Base-by-base conservation (phyloP, 2,329 filamentous ascomycete species). In the Simplicillium aogashimaense region DNA sequence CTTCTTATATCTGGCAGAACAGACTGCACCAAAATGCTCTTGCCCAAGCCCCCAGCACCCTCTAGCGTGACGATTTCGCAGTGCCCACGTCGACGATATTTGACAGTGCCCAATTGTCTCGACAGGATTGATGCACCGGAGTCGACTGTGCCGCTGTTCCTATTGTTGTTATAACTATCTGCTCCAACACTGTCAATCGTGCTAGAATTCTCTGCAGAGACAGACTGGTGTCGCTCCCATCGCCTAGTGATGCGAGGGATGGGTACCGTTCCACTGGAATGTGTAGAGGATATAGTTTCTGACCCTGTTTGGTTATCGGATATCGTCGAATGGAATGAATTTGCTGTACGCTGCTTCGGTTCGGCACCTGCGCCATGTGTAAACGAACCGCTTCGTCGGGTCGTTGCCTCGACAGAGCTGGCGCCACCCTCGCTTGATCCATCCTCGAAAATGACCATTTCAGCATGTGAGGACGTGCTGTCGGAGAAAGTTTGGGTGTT, bases 21-120 rank as follows among this genome's bases (percentile, higher is more conserved):
- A 8, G 76, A 78, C 49, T 81, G 76, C 18, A 81, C 73, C 13
- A 83, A 65, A 43, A 73, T 76, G 46, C 72, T 81, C 55, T 83
- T 83, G 13, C 78, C 78, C n/a, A 81, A 59, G 1, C 78, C 78
- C 3, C 72, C 76, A 11, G 71, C 66, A 25, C 78, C 78, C 47
- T 79, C 73, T 39, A 83, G 69, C 13, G 69, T 67, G 15, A 81
- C 63, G 18, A 82, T 69, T 50, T 82, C 78, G 49, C 77, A 81
- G 39, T 81, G 78, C 3, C 77, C 77, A 17, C 72, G 70, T 32
- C 74, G 67, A 28, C 72, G 66, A 43, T 79, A 79, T 50, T 80
- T 81, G 44, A 70, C 67, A 13, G 69, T 66, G 2, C 71, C 69
- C 8, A 78, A 55, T 44, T 76, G 72, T 29, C 71, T 65, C 2